These are phyloP conservation scores for Asclepias syriaca DNA, from an alignment of 257 asterid genomes.

Conservation along the genomic window DNA sequence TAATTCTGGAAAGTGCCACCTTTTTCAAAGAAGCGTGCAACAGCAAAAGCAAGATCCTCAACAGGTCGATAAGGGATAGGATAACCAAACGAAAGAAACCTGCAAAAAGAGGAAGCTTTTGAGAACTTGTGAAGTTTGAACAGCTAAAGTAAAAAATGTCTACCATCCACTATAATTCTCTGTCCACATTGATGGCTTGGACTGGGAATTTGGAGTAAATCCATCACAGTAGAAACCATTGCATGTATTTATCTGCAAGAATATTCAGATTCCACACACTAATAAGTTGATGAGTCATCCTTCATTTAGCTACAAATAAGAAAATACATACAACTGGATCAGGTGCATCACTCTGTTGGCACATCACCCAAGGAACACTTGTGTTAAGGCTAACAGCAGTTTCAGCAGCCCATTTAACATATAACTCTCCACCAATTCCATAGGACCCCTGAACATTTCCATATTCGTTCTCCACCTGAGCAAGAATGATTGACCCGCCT, in stretches of 20 bases:
- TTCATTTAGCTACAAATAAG: background rate
- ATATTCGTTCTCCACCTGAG: constrained; percentile 88
- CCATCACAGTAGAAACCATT: constrained; percentile 74
- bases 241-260: constrained; percentile 79
- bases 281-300: background rate
- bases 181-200: constrained; percentile 79
- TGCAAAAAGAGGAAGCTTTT: constrained; percentile 18
- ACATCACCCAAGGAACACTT: constrained; percentile 87
- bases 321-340: constrained; percentile 57
- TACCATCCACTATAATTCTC: constrained; percentile 85
- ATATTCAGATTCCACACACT: background rate
- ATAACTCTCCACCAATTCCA: constrained; percentile 51
- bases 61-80: constrained; percentile 74
- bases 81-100: constrained; percentile 84
- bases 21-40: constrained; percentile 73
- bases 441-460: constrained; percentile 71
- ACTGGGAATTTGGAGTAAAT: constrained; percentile 62
- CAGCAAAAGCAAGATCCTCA: constrained; percentile 82
- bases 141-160: background rate
- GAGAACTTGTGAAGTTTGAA: constrained; percentile 3
- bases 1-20: constrained; percentile 87
- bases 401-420: constrained; percentile 84
- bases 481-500: constrained; percentile 81
- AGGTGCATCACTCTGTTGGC: constrained; percentile 65
- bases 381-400: constrained; percentile 64